These are phyloP conservation scores for Tuber indicum DNA, from an alignment of 495 filamentous ascomycete species.

Conservation along the genomic window DNA sequence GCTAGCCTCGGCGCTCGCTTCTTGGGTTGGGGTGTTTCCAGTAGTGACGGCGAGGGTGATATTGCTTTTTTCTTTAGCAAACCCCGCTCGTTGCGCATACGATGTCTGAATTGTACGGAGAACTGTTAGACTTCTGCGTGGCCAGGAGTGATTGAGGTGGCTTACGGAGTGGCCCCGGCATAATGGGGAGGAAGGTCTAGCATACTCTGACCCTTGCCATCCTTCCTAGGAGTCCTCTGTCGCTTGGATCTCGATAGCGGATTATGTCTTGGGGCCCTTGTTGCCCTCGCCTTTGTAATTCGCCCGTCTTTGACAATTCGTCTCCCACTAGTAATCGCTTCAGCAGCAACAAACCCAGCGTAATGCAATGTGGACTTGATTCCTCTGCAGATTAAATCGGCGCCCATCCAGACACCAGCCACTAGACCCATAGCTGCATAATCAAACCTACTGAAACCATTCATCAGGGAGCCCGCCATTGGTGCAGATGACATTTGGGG, in stretches of 20 bases:
- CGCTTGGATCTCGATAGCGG: not conserved
- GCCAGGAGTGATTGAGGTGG: not conserved
- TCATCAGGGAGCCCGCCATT: not conserved
- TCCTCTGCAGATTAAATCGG: slow-evolving; percentile 12
- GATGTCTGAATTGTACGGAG: not conserved
- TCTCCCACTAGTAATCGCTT: slow-evolving; percentile 13
- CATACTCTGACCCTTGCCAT: slow-evolving; percentile 34
- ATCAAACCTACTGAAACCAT: slow-evolving; percentile 13
- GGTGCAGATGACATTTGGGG: not conserved
- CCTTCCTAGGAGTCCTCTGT: slow-evolving; percentile 16
- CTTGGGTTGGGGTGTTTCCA: not conserved
- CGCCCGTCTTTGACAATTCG: slow-evolving; percentile 1
- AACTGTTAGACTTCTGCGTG: not conserved
- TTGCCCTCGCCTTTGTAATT: not conserved
- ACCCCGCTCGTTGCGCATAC: not conserved
- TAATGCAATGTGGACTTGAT: slow-evolving; percentile 22
- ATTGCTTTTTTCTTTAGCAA: not conserved
- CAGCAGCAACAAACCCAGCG: slow-evolving; percentile 19
- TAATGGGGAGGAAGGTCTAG: slow-evolving; percentile 40
- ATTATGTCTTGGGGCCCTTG: slow-evolving; percentile 2
- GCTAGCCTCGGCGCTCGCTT: not conserved
- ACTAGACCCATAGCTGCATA: slow-evolving; percentile 19
- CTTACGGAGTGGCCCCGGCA: slow-evolving; percentile 42
- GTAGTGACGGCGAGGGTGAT: not conserved
- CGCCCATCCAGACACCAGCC: slow-evolving; percentile 17